Conservation (phyloP, 345 rosid genomes). For the Isatis tinctoria region DNA sequence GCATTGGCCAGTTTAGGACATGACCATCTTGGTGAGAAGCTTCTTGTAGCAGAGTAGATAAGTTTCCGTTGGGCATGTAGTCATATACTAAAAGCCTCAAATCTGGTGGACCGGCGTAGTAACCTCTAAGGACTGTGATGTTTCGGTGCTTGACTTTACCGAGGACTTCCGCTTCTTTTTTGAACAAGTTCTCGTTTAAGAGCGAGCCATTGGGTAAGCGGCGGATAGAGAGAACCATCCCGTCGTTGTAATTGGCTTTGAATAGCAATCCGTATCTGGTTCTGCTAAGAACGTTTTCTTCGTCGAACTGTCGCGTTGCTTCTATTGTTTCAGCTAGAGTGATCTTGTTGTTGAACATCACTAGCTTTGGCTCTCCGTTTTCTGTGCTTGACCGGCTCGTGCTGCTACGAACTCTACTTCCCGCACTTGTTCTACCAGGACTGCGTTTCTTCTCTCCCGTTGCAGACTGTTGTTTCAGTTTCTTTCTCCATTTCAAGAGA, state of each 20-base stretch:
- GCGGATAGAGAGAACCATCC: conserved; percentile 86
- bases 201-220: conserved; percentile 57
- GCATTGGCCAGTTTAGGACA: conserved; percentile 99
- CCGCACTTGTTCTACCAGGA: conserved; percentile 79
- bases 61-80: conserved; percentile 98
- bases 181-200: conserved; percentile 59
- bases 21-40: conserved; percentile 98
- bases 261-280: conserved; percentile 66
- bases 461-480: conserved; percentile 53
- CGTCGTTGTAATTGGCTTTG: conserved; percentile 85
- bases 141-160: conserved; percentile 88
- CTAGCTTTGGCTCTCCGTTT: conserved; percentile 82
- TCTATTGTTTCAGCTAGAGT: conserved; percentile 81
- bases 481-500: conserved; percentile 80
- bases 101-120: conserved; percentile 81
- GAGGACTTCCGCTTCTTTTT: conserved; percentile 80
- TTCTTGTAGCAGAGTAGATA: conserved; percentile 89
- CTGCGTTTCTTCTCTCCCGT: conserved; percentile 83
- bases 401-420: conserved; percentile 82
- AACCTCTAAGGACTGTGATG: conserved; percentile 85
- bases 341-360: conserved; percentile 91
- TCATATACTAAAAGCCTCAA: conserved; percentile 74
- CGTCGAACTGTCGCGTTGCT: conserved; percentile 86
- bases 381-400: conserved; percentile 53
- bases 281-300: conserved; percentile 89